Evolutionary conservation across 176 grass and related monocot species (phyloP).

Genomic region (Elymus sibiricus): DNA sequence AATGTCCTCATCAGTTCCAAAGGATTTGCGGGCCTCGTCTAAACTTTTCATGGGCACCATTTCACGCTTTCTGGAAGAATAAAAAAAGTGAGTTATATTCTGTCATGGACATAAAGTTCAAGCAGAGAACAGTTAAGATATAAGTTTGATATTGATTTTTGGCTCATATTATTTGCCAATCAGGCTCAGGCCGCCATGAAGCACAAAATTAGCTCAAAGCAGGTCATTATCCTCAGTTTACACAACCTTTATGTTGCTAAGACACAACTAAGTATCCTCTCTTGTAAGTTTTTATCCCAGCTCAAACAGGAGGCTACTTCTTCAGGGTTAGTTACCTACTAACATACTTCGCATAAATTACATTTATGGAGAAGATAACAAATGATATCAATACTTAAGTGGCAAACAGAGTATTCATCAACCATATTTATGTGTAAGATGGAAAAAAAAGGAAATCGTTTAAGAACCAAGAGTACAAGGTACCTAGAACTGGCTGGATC

Average conservation of each 20-base stretch:
- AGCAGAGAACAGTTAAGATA: background rate
- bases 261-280: background rate
- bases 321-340: background rate
- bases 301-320: background rate
- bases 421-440: background rate
- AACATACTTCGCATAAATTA: background rate
- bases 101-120: background rate
- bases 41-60: conserved; percentile 77
- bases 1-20: conserved; percentile 95
- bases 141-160: background rate
- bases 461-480: background rate
- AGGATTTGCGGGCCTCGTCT: conserved; percentile 91
- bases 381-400: background rate
- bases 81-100: too few species aligned
- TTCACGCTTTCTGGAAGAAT: conserved; percentile 61
- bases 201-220: background rate
- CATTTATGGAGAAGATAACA: background rate
- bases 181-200: background rate
- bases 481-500: conserved; percentile 97
- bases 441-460: background rate
- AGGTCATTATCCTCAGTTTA: background rate
- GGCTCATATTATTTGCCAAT: background rate
- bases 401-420: background rate
- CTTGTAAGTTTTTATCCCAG: background rate
- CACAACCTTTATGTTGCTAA: background rate